phyloP scores from a whole-genome alignment of 2,329 filamentous ascomycete genomes.

The Leptosphaerulina australis region DNA sequence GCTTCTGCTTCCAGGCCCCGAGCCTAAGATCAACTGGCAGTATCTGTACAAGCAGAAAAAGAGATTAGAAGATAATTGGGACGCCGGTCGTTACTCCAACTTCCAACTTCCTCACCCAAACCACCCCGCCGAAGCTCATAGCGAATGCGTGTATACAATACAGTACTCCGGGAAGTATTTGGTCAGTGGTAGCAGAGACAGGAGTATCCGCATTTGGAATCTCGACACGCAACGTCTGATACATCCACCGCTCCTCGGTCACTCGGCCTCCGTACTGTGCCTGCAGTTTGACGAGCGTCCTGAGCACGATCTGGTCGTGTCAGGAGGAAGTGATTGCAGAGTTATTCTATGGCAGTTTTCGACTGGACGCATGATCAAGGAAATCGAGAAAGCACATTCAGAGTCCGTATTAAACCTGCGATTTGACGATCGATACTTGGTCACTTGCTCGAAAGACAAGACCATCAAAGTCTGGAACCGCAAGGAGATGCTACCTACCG shows the following conservation, averaged over 20 bases:
- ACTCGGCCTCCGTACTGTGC: constrained; percentile 87
- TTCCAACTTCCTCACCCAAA: constrained; percentile 90
- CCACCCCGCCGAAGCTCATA: constrained; percentile 80
- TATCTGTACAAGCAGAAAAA: constrained; percentile 89
- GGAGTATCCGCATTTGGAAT: constrained; percentile 88
- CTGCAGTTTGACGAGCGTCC: constrained; percentile 91
- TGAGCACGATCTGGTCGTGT: constrained; percentile 89
- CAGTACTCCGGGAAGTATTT: constrained; percentile 86
- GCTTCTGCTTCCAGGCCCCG: constrained; percentile 44
- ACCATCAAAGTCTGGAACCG: constrained; percentile 97
- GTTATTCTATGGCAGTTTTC: constrained; percentile 94
- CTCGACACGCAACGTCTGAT: constrained; percentile 79
- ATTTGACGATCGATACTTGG: constrained; percentile 88
- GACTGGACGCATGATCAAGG: constrained; percentile 80
- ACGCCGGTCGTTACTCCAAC: constrained; percentile 77
- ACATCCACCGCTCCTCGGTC: constrained; percentile 74
- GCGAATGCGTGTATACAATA: constrained; percentile 92
- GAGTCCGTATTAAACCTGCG: constrained; percentile 94
- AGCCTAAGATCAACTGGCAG: constrained; percentile 83
- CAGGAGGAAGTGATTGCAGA: constrained; percentile 88
- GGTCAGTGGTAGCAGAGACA: constrained; percentile 91
- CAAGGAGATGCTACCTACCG: constrained; percentile 51
- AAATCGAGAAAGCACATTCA: constrained; percentile 75
- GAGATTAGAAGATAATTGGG: constrained; percentile 89
- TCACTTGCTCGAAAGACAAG: constrained; percentile 97